A percentile compares a stretch with the other conserved stretches of the same genome.
Conservation (phyloP, 371 early-diverging fungal genomes). For the Entomophthora muscae region DNA sequence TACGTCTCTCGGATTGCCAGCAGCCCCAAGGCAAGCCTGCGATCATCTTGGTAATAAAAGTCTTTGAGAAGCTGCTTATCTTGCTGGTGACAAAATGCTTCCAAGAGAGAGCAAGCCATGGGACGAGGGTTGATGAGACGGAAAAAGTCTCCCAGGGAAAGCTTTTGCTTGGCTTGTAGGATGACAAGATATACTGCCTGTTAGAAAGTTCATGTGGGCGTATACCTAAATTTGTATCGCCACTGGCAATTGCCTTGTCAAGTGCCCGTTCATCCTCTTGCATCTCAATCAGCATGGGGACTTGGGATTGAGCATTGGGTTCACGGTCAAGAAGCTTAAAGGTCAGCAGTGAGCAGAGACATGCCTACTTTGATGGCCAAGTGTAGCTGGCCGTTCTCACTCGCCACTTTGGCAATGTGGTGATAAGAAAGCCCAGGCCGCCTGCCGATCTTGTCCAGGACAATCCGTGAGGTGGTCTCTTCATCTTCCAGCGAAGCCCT, state of each 20-base stretch:
- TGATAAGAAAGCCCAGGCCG: slow-evolving; percentile 65
- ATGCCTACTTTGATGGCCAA: slow-evolving; percentile 57
- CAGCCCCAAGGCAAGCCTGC: slow-evolving; percentile 51
- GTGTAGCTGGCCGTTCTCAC: slow-evolving; percentile 63
- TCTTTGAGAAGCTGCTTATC: slow-evolving; percentile 62
- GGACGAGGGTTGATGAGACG: slow-evolving; percentile 61
- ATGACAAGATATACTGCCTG: slow-evolving; percentile 68
- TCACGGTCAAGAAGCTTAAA: slow-evolving; percentile 70
- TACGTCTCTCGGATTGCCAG: slow-evolving; percentile 37
- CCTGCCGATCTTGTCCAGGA: slow-evolving; percentile 56
- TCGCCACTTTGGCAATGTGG: slow-evolving; percentile 85
- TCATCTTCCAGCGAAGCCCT: slow-evolving; percentile 71
- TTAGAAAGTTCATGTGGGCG: background rate
- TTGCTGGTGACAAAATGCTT: slow-evolving; percentile 59
- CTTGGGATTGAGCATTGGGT: slow-evolving; percentile 83
- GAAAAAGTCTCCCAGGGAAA: slow-evolving; percentile 77
- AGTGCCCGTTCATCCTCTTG: slow-evolving; percentile 74
- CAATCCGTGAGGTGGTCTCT: slow-evolving; percentile 53
- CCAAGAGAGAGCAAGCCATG: slow-evolving; percentile 61
- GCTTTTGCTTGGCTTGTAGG: slow-evolving; percentile 67
- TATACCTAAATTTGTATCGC: slow-evolving; percentile 80
- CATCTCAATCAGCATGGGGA: slow-evolving; percentile 86
- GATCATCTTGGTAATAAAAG: slow-evolving; percentile 92
- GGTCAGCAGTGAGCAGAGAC: background rate
- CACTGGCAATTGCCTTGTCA: slow-evolving; percentile 79